Evolutionary conservation across 31 red algal genomes (phyloP), one percentile per base, ranked within the genome.

Genomic region (Asparagopsis taxiformis): DNA sequence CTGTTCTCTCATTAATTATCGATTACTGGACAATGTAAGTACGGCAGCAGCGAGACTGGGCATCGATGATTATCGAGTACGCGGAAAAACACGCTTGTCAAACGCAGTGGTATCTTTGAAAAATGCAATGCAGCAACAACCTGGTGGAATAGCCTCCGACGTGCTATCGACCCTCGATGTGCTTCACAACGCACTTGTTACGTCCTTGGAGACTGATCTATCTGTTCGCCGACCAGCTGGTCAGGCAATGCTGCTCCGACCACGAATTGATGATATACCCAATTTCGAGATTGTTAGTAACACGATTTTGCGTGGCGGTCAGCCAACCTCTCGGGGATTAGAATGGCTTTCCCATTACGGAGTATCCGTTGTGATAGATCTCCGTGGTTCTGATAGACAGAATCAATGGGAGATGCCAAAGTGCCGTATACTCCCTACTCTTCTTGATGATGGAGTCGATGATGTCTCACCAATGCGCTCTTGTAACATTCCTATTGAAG

Each of bases 351-450:
- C 34, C 17, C 51, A 91, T 29, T 91, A 82, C 51, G 87, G 87
- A 1, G 87, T 91, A 1, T 36, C 44, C 43, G 43, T 70, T 30
- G 62, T 81, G 13, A 60, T 91, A n/a, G 87, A 91, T 51, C 53
- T 91, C 8, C 77, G 87, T 16, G 87, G 87, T 44, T 82, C 87
- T 17, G 87, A 91, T 63, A 64, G 87, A 11, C 34, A 38, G 25
- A 91, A 91, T 61, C 87, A 91, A 58, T 91, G 87, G 87, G 68
- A 79, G 17, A 67, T 72, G 4, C 85, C 85, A 29, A 51, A 65
- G n/a, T 70, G 29, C 65, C 54, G 55, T 31, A 54, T 54, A 65
- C 41, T 29, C 16, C 13, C 35, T 19, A 16, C 8, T 5, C 23
- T 17, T 31, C 16, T 72, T 55, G 23, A 54, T 55, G 68, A 37